These are phyloP conservation scores for button mushroom (Agaricus bisporus) DNA, from an alignment of 768 basidiomycete species.

Conservation along the genomic window DNA sequence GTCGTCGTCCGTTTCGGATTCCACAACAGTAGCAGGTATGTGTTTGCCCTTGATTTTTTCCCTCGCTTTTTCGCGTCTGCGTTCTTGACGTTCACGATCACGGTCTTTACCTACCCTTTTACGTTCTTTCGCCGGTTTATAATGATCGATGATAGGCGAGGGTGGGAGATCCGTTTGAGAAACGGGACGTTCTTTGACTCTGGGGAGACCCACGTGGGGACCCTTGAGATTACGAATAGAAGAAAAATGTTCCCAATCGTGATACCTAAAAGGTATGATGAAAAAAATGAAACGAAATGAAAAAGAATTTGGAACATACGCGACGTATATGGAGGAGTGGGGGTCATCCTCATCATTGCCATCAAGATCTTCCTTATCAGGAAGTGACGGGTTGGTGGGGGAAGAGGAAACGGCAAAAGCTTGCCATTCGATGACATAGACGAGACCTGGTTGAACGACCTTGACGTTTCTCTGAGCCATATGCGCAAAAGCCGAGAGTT, in stretches of 20 bases:
- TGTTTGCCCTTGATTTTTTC: slow-evolving; percentile 10
- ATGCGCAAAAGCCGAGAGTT: slow-evolving; percentile 89
- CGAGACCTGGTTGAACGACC: slow-evolving; percentile 87
- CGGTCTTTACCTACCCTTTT: slow-evolving; percentile 28
- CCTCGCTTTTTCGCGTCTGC: slow-evolving; percentile 17
- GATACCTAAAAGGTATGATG: slow-evolving; percentile 46
- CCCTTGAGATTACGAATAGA: slow-evolving; percentile 86
- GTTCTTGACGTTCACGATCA: slow-evolving; percentile 18
- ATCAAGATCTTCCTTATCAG: slow-evolving; percentile 18
- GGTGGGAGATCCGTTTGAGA: slow-evolving; percentile 23
- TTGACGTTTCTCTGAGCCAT: slow-evolving; percentile 76
- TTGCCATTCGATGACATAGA: slow-evolving; percentile 84
- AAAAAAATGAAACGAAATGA: not conserved
- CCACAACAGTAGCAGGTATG: not conserved
- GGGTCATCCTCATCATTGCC: slow-evolving; percentile 14
- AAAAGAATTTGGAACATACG: slow-evolving; percentile 45
- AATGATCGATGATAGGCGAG: slow-evolving; percentile 17
- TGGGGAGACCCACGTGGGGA: slow-evolving; percentile 72
- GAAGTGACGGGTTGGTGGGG: slow-evolving; percentile 3
- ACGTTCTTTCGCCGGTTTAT: slow-evolving; percentile 17
- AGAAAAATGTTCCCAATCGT: slow-evolving; percentile 94
- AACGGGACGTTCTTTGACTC: slow-evolving; percentile 46
- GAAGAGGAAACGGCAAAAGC: slow-evolving; percentile 38
- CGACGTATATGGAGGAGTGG: slow-evolving; percentile 64
- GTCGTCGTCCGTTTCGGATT: not conserved